Evolutionary conservation across 2,329 filamentous ascomycete species (phyloP), one percentile per base, ranked within the genome.

Genomic region (Tolypocladium sp.): DNA sequence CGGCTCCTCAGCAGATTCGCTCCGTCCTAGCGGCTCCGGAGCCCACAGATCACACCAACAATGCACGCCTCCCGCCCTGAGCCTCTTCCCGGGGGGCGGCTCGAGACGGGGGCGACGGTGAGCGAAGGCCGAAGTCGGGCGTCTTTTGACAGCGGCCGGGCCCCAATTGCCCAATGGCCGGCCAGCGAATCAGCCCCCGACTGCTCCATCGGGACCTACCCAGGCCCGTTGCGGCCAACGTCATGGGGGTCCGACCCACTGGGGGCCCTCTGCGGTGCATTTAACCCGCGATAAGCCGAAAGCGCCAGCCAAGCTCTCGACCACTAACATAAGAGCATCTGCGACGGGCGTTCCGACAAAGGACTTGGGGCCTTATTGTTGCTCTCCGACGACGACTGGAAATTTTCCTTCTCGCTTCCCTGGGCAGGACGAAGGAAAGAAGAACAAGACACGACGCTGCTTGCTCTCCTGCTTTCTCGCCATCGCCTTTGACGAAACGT

Each of bases 231-330:
- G 53, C 37, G 51, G 33, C 57, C 41, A 55, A 38, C 49, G 55
- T 56, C 59, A 60, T 57, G 51, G 42, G 38, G 46, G 1, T 5
- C 15, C 49, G 49, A 12, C 49, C 49, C 49, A 52, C 49, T 12
- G 9, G 20, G 9, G 20, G 25, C 22, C 49, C 27, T n/a, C 30
- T 12, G 17, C 27, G n/a, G 20, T 22, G 57, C 57, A 25, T 54
- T 58, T 58, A 55, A 58, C 54, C 57, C 57, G 57, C 57, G 25
- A 58, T 37, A 58, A 58, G 57, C 57, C 57, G 57, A 56, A 35
- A 46, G 49, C 37, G 38, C 46, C 38, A 6, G 17, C 33, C 12
- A 51, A 40, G 22, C 49, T 35, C 40, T 30, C 42, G 2, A 27
- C 54, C 54, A 40, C 52, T 55, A 15, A 9, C 27, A 51, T 33